Evolutionary conservation across 2,329 filamentous ascomycete species (phyloP), one percentile per base, ranked within the genome.

Genomic region (Aaosphaeria arxii): DNA sequence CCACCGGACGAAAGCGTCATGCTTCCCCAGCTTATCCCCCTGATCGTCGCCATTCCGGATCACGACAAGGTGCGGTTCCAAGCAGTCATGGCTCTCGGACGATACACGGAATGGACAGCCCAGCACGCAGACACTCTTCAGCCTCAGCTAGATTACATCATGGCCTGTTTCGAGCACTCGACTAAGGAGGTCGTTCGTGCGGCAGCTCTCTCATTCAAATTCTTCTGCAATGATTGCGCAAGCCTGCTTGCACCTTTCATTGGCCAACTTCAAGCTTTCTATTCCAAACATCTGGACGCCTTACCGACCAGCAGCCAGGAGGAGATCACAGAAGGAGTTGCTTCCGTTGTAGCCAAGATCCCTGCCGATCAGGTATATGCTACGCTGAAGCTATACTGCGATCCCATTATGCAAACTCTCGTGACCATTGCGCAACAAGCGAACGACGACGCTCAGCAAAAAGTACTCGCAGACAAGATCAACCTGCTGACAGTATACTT

Each of bases 41-140:
- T 99, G 48, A 84, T 99, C 53, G 90, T 96, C 7, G 89, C 95
- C 65, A 95, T 99, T 51, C 94, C 94, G 0, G 86, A 89, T 63
- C 94, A 99, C 62, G 90, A 97, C 72, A 99, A 97, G 75, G 82
- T 99, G n/a, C 89, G 91, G 6, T 99, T 99, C 72, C 92, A 95
- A 53, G 92, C 92, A 5, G 96, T 97, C 63, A 96, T 99, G 91
- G 91, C 95, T 3, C 81, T 99, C 24, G 94, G 91, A 35, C 83
- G 94, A 53, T 99, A 99, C 67, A 99, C 95, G 0, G 92, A 97
- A 70, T 99, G 94, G 94, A 99, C 95, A 0, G 85, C 94, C 5
- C 85, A 90, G 42, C 94, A 99, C 63, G 89, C 92, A 0, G 90
- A 96, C 49, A 95, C 92, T 41, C 78, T 99, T 6, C 88, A 96